phyloP scores from a whole-genome alignment of 1,284 basidiomycete genomes.

The Megacollybia platyphylla region DNA sequence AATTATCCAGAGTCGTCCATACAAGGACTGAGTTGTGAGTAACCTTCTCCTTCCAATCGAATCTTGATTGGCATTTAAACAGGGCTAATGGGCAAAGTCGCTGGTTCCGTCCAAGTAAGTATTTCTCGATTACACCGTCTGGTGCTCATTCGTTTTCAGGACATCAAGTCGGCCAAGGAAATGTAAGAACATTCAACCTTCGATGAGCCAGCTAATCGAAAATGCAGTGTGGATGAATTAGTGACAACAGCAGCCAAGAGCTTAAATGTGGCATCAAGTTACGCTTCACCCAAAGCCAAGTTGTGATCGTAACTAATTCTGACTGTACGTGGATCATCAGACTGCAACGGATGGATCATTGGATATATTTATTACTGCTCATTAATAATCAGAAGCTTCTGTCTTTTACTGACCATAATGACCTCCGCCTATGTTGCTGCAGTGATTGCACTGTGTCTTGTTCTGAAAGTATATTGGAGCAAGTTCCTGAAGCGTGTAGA shows the following conservation, averaged over 20 bases:
- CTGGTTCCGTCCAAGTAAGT: constrained; percentile 58
- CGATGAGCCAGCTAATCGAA: constrained; percentile 1
- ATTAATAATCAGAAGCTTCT: background rate
- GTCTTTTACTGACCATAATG: background rate
- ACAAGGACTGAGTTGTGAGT: background rate
- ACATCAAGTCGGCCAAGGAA: constrained; percentile 70
- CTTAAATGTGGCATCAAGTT: constrained; percentile 10
- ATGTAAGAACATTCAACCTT: constrained; percentile 37
- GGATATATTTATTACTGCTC: background rate
- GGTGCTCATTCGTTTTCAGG: constrained; percentile 19
- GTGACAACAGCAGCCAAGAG: constrained; percentile 14
- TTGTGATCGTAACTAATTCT: constrained; percentile 7
- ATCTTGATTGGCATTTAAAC: constrained; percentile 4
- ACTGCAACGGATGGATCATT: background rate
- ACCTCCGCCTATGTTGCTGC: background rate
- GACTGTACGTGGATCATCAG: background rate
- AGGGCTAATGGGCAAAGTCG: constrained; percentile 85
- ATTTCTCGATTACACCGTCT: background rate
- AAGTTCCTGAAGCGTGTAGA: background rate
- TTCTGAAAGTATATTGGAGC: background rate
- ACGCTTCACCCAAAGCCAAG: constrained; percentile 11
- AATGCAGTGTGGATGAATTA: constrained; percentile 13
- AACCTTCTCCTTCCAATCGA: background rate
- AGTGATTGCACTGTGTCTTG: background rate
- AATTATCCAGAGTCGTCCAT: constrained; percentile 46